phyloP scores from a whole-genome alignment of 2,329 filamentous ascomycete species.

The Teratosphaeria pseudoeucalypti region DNA sequence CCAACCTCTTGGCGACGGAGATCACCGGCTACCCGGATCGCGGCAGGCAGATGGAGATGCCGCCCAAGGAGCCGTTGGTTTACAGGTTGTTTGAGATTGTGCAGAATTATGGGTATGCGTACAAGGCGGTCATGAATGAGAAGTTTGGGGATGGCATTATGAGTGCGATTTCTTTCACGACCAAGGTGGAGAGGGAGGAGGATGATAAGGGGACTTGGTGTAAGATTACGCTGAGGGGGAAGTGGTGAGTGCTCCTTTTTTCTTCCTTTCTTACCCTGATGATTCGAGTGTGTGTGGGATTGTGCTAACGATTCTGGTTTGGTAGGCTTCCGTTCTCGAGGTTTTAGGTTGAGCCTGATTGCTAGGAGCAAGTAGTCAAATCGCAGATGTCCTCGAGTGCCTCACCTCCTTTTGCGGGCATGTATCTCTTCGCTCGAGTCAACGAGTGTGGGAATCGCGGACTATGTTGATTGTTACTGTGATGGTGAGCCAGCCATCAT shows the following conservation, averaged over 20 bases:
- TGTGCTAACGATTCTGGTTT: slow-evolving; percentile 5
- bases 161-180: slow-evolving; percentile 87
- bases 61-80: slow-evolving; percentile 73
- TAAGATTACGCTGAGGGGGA: slow-evolving; percentile 71
- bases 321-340: slow-evolving; percentile 39
- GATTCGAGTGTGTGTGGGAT: background rate
- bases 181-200: slow-evolving; percentile 73
- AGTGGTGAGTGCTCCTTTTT: slow-evolving; percentile 52
- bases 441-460: background rate
- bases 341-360: slow-evolving; percentile 28
- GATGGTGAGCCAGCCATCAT: background rate
- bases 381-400: background rate
- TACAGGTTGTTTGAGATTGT: slow-evolving; percentile 90
- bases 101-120: slow-evolving; percentile 93
- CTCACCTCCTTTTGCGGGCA: background rate
- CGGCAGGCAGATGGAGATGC: slow-evolving; percentile 70
- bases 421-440: background rate
- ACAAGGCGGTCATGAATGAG: slow-evolving; percentile 91
- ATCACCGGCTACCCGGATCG: slow-evolving; percentile 70
- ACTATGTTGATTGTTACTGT: background rate
- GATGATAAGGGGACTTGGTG: slow-evolving; percentile 80
- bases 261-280: background rate
- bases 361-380: background rate
- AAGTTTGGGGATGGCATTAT: slow-evolving; percentile 78
- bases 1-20: slow-evolving; percentile 45